Conservation (phyloP, 306 rosid species). For the Chamaecrista fasciculata region DNA sequence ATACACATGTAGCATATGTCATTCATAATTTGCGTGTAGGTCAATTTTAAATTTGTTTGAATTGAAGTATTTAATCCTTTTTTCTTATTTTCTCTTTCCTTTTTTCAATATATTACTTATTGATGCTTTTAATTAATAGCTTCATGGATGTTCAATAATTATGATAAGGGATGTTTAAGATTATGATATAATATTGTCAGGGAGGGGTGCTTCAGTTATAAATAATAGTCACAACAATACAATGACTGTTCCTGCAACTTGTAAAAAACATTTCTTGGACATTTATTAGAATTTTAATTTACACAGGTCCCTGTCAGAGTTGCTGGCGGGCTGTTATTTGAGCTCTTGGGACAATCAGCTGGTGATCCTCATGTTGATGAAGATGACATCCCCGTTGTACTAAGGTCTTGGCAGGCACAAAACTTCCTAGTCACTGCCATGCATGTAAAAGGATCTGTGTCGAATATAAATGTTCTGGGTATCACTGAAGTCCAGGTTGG, state of each 20-base stretch:
- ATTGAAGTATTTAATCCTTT: not conserved
- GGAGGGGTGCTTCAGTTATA: not conserved
- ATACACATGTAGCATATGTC: not conserved
- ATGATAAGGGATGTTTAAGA: not conserved
- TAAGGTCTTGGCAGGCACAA: constrained; percentile 96
- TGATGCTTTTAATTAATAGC: not conserved
- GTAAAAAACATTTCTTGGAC: not conserved
- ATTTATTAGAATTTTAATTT: constrained; percentile 28
- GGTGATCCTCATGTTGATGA: constrained; percentile 85
- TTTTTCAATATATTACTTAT: not conserved
- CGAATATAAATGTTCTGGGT: constrained; percentile 71
- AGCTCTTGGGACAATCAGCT: constrained; percentile 91
- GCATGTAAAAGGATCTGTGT: constrained; percentile 70
- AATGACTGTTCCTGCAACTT: not conserved
- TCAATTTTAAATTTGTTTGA: not conserved
- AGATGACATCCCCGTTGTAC: constrained; percentile 91
- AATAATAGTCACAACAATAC: not conserved
- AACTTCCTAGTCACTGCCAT: constrained; percentile 79
- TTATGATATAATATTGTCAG: not conserved
- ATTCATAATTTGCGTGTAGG: not conserved
- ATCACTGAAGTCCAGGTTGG: constrained; percentile 95
- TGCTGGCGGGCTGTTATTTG: constrained; percentile 92
- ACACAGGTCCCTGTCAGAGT: constrained; percentile 90
- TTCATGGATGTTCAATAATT: not conserved
- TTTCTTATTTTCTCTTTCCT: not conserved